Conservation (phyloP, 2,329 filamentous ascomycete species). For the Colletotrichum cordylinicola region DNA sequence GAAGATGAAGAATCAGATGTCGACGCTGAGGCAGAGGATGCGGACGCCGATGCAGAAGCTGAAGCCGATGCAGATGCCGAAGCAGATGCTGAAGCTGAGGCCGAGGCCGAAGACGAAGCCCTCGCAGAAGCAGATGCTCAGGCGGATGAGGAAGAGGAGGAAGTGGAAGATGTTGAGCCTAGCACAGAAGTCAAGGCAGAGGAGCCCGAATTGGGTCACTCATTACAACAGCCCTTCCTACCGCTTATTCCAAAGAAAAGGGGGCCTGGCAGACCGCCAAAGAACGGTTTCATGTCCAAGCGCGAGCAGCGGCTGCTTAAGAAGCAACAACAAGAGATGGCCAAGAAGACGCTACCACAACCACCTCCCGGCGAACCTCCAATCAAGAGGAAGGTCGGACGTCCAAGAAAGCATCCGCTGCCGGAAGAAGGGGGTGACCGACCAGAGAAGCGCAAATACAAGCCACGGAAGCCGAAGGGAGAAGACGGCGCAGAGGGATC, state of each 20-base stretch:
- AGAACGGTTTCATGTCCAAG: conserved; percentile 85
- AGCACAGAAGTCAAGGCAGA: conserved; percentile 31
- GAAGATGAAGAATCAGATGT: conserved; percentile 38
- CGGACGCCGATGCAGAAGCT: conserved; percentile 28
- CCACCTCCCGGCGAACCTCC: conserved; percentile 54
- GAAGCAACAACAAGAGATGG: conserved; percentile 59
- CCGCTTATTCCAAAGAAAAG: conserved; percentile 62
- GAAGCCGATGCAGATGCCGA: conserved; percentile 20
- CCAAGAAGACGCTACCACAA: conserved; percentile 57
- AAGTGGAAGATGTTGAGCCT: conserved; percentile 5
- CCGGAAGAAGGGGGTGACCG: conserved; percentile 60
- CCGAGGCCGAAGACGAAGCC: conserved; percentile 25
- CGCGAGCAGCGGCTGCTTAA: conserved; percentile 70
- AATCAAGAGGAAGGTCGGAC: conserved; percentile 69
- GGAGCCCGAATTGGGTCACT: conserved; percentile 36
- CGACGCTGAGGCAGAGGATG: conserved; percentile 25
- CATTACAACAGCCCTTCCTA: conserved; percentile 42
- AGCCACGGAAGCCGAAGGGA: conserved; percentile 61
- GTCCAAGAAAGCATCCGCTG: conserved; percentile 67
- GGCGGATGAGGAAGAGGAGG: conserved; percentile 27
- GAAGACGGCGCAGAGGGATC: conserved; percentile 62
- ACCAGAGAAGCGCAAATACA: conserved; percentile 71
- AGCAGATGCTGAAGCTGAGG: conserved; percentile 23
- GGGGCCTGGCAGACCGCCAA: conserved; percentile 81
- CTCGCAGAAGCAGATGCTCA: conserved; percentile 30